A percentile compares a stretch with the other conserved stretches of the same genome.
Evolutionary conservation across 495 filamentous ascomycete genomes (phyloP).

Genomic region (Hypoxylon cercidicola): DNA sequence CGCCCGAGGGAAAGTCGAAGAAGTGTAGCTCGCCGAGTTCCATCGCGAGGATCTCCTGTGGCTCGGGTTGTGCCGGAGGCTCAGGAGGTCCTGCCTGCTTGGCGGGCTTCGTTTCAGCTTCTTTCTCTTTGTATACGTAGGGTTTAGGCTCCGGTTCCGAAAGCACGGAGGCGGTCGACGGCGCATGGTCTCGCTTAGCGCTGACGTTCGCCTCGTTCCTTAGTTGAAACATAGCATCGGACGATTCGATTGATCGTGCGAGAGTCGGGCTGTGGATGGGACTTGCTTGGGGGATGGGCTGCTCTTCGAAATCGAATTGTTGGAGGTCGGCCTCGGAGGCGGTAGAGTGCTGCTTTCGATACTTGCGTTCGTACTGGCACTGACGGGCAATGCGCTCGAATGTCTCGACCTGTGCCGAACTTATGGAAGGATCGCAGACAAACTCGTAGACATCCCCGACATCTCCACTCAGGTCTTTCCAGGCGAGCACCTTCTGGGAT

Average conservation of each 20-base stretch:
- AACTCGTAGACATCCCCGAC: constrained; percentile 95
- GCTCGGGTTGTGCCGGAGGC: constrained; percentile 72
- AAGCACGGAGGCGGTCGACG: constrained; percentile 14
- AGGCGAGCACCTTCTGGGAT: constrained; percentile 85
- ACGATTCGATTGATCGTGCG: constrained; percentile 57
- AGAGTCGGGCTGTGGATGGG: constrained; percentile 74
- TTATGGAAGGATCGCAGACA: constrained; percentile 81
- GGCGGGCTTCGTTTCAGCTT: constrained; percentile 30
- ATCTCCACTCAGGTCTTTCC: constrained; percentile 95
- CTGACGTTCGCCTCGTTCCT: constrained; percentile 49
- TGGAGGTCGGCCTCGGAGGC: constrained; percentile 84
- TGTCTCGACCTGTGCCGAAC: constrained; percentile 73
- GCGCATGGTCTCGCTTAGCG: constrained; percentile 46
- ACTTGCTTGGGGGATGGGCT: constrained; percentile 84
- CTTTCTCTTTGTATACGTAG: constrained; percentile 20
- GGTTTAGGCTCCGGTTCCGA: constrained; percentile 27
- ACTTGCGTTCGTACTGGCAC: constrained; percentile 98
- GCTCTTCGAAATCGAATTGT: constrained; percentile 83
- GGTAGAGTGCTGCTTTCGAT: constrained; percentile 76
- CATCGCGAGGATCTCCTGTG: constrained; percentile 75
- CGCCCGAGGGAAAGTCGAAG: constrained; percentile 86
- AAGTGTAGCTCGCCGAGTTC: constrained; percentile 89
- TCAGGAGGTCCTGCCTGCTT: constrained; percentile 53
- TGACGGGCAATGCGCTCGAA: constrained; percentile 88
- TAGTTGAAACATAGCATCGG: constrained; percentile 56